phyloP scores from a whole-genome alignment of 2,329 filamentous ascomycete species.

The Cladosporium halotolerans region DNA sequence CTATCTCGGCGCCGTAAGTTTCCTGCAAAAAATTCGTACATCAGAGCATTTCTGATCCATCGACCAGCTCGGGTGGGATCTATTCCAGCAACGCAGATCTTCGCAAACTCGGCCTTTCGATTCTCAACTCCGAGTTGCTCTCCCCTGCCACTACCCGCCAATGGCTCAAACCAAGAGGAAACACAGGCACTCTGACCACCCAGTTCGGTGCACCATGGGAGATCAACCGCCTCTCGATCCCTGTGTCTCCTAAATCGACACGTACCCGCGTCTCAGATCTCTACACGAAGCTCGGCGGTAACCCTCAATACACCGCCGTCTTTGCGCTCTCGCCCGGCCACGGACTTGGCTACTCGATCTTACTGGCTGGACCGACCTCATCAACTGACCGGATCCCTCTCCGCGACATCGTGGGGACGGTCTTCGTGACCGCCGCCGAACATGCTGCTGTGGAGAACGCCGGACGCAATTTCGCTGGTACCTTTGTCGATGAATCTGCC shows the following conservation, averaged over 20 bases:
- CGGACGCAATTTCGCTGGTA: background rate
- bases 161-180: conserved; percentile 23
- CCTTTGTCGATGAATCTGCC: background rate
- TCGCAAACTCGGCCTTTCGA: conserved; percentile 19
- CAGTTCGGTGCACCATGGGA: conserved; percentile 24
- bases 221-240: conserved; percentile 20
- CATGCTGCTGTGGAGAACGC: background rate
- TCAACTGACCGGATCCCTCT: background rate
- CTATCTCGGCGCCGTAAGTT: background rate
- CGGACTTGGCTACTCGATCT: conserved; percentile 9
- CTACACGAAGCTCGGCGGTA: conserved; percentile 14
- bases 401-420: background rate
- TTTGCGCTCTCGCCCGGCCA: conserved; percentile 11
- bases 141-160: conserved; percentile 4
- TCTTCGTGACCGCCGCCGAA: conserved; percentile 1
- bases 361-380: background rate
- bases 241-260: conserved; percentile 2
- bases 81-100: conserved; percentile 21
- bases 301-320: conserved; percentile 4
- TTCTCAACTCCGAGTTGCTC: conserved; percentile 21
- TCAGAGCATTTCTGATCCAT: background rate
- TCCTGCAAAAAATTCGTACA: background rate
- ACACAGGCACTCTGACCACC: conserved; percentile 17
- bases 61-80: conserved; percentile 24
- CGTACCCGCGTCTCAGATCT: conserved; percentile 12